A percentile compares a stretch with the other conserved stretches of the same genome.
These are phyloP conservation scores for Lasiodiplodia sp. DNA, from an alignment of 2,329 filamentous ascomycete species.

Conservation along the genomic window DNA sequence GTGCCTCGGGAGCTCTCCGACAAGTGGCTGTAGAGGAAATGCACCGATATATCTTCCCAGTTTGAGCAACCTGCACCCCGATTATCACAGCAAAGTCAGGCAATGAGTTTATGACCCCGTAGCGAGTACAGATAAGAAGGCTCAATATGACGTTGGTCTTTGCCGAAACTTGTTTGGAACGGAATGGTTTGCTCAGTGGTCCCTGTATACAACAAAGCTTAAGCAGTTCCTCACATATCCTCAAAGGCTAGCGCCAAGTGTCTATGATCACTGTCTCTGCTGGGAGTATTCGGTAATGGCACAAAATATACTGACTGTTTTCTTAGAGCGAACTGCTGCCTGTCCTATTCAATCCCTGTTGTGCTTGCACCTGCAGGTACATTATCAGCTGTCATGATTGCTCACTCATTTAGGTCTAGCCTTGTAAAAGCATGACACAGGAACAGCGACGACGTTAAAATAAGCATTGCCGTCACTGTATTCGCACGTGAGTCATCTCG, in stretches of 20 bases:
- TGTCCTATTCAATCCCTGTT: too few species aligned
- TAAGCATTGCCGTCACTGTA: not conserved
- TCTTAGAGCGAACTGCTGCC: too few species aligned
- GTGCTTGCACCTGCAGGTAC: too few species aligned
- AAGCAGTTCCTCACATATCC: not conserved
- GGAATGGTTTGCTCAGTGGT: not conserved
- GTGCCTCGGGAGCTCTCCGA: too few species aligned
- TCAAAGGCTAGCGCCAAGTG: not conserved
- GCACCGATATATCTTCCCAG: too few species aligned
- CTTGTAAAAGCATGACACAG: too few species aligned
- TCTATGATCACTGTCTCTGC: too few species aligned
- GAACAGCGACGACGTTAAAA: not conserved
- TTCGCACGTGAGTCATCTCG: not conserved
- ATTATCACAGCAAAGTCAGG: not conserved
- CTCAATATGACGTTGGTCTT: not conserved
- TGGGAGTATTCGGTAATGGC: too few species aligned
- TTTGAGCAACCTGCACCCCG: not conserved
- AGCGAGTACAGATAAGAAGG: not conserved
- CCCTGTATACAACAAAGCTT: not conserved
- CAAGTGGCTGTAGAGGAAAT: too few species aligned
- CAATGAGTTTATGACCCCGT: not conserved
- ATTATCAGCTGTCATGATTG: too few species aligned
- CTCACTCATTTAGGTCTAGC: too few species aligned
- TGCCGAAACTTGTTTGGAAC: not conserved
- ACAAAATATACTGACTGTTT: too few species aligned